phyloP scores from a whole-genome alignment of 495 filamentous ascomycete species.

The Corynascus novoguineensis region DNA sequence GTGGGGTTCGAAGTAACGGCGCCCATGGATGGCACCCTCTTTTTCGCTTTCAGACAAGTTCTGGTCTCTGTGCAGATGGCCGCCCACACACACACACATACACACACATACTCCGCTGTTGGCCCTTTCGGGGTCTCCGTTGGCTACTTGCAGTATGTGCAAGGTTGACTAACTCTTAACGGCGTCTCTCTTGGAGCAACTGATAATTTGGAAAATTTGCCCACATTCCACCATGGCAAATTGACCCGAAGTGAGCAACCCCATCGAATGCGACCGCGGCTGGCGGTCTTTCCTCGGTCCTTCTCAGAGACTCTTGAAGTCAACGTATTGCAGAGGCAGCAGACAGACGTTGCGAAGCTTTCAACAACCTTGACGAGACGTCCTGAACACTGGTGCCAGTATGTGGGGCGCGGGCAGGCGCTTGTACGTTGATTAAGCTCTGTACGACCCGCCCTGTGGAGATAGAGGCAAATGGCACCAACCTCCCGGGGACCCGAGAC shows the following conservation, averaged over 20 bases:
- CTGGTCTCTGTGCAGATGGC: too few relatives aligned
- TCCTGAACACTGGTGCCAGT: neutral
- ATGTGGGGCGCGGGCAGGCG: neutral
- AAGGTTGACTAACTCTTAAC: too few relatives aligned
- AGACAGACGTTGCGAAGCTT: neutral
- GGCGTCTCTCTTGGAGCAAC: too few relatives aligned
- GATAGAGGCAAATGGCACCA: too few relatives aligned
- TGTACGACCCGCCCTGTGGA: too few relatives aligned
- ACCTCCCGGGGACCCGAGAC: too few relatives aligned
- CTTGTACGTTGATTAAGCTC: too few relatives aligned
- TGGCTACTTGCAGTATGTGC: neutral
- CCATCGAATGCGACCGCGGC: neutral
- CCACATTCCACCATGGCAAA: slow-evolving; percentile 1
- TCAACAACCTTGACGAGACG: neutral
- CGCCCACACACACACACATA: neutral
- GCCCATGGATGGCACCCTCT: neutral
- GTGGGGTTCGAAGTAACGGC: neutral
- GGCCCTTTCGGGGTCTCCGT: neutral
- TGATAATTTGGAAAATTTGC: slow-evolving; percentile 1
- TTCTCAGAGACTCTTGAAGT: neutral
- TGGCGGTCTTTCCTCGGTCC: slow-evolving; percentile 9
- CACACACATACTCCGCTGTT: neutral
- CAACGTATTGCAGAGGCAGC: neutral
- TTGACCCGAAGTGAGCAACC: neutral
- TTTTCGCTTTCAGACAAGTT: neutral